Base-by-base conservation (phyloP, 2,329 filamentous ascomycete genomes). In the Trichoderma sp. region DNA sequence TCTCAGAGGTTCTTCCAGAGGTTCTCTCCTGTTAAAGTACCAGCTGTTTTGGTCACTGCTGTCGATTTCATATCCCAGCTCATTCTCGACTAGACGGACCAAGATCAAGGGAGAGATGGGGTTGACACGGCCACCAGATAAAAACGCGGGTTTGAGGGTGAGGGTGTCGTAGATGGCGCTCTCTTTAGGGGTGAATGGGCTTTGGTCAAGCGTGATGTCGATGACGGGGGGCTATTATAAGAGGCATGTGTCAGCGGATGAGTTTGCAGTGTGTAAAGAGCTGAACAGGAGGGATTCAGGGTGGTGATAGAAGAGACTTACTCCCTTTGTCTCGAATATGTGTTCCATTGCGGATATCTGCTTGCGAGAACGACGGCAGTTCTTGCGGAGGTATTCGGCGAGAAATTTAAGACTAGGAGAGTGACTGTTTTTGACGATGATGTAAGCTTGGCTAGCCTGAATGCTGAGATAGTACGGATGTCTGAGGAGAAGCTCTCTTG, bases 371-470 rank as follows among this genome's bases (percentile, higher is more conserved):
- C 3, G 14, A 18, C 6, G 36, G 36, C 36, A 39, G 36, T 39
- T 15, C 36, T 43, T 5, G 36, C 3, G 7, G 36, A 43, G 39
- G 39, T 43, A 43, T n/a, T 7, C 3, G 39, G 39, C 15, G 39
- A 43, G 39, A 43, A n/a, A 43, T n/a, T 18, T 1, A 15, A 43
- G 39, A 7, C 39, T 43, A 9, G 7, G 39, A 43, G 39, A 43
- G 39, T 43, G 39, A 8, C 7, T 43, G 39, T 15, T 43, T 4
- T 43, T 0, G 39, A 43, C 39, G 39, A 3, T 43, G 15, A 43
- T n/a, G 18, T 0, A 43, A 0, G 15, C 8, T 1, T 1, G 7
- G 15, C 7, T 43, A n/a, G 15, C 15, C 0, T n/a, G 39, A 43
- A 43, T 43, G 39, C 3, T 43, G 39, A 43, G 39, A 43, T 43